A percentile compares a stretch with the other conserved stretches of the same genome.
phyloP scores from a whole-genome alignment of 2,329 filamentous ascomycete genomes.

The Beauveria rudraprayagi region DNA sequence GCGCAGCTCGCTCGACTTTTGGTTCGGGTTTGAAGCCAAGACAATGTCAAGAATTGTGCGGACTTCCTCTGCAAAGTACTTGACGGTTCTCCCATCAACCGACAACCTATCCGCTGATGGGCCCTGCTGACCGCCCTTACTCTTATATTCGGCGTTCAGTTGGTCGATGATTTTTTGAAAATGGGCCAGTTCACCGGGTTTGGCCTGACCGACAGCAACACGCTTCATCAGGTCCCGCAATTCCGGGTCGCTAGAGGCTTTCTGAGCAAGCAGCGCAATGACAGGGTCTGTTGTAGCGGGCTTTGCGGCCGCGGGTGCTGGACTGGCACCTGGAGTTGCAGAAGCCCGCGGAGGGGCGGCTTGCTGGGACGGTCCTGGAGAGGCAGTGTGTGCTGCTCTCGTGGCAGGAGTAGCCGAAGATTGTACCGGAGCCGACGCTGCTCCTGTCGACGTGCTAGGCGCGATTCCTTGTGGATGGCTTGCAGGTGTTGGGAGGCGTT shows the following conservation, averaged over 20 bases:
- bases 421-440: conserved; percentile 4
- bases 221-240: conserved; percentile 76
- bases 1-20: conserved; percentile 44
- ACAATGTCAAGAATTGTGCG: conserved; percentile 51
- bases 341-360: background rate
- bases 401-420: background rate
- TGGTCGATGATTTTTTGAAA: conserved; percentile 79
- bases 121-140: conserved; percentile 40
- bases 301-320: conserved; percentile 16
- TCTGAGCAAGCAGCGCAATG: conserved; percentile 69
- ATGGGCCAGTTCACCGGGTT: conserved; percentile 60
- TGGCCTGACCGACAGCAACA: conserved; percentile 68
- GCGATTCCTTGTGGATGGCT: conserved; percentile 13
- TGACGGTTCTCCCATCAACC: conserved; percentile 48
- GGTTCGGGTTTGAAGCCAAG: conserved; percentile 48
- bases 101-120: conserved; percentile 47
- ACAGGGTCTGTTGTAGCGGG: conserved; percentile 56
- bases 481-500: conserved; percentile 7
- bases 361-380: background rate
- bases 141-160: conserved; percentile 54
- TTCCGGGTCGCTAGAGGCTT: conserved; percentile 63
- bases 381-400: background rate
- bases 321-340: conserved; percentile 11
- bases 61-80: conserved; percentile 53
- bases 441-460: conserved; percentile 14